These are phyloP conservation scores for Cubamyces sp. DNA, from an alignment of 768 basidiomycete genomes.

Conservation along the genomic window DNA sequence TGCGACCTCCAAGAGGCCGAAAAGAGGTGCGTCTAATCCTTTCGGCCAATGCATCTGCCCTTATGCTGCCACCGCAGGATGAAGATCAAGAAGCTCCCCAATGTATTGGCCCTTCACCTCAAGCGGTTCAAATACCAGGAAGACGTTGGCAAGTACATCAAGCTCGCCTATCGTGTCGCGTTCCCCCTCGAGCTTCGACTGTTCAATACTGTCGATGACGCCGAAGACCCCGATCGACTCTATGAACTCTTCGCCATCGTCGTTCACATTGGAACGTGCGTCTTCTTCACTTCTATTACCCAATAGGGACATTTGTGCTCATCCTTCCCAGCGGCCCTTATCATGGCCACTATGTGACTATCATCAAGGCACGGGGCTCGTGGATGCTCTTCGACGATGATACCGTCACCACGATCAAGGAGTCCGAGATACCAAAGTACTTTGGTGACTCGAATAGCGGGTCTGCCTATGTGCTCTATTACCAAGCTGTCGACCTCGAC, in stretches of 20 bases:
- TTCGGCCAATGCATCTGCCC: neutral
- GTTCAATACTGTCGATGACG: slow-evolving; percentile 96
- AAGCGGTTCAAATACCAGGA: slow-evolving; percentile 99
- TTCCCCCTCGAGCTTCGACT: slow-evolving; percentile 94
- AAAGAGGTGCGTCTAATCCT: slow-evolving; percentile 68
- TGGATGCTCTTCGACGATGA: slow-evolving; percentile 99
- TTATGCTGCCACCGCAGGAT: slow-evolving; percentile 57
- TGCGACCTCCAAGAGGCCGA: slow-evolving; percentile 98
- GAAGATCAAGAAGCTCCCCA: slow-evolving; percentile 98
- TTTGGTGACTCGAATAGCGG: slow-evolving; percentile 91
- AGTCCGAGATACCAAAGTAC: slow-evolving; percentile 89
- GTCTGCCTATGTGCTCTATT: slow-evolving; percentile 95
- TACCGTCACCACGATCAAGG: slow-evolving; percentile 84
- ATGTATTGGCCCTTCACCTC: slow-evolving; percentile 92
- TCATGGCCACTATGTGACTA: slow-evolving; percentile 97
- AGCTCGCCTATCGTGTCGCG: slow-evolving; percentile 94
- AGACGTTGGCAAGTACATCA: slow-evolving; percentile 86
- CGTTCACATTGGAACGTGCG: slow-evolving; percentile 96
- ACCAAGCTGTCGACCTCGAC: slow-evolving; percentile 91
- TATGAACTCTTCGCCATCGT: slow-evolving; percentile 97
- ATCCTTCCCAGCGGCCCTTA: slow-evolving; percentile 78
- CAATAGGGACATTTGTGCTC: neutral
- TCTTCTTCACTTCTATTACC: slow-evolving; percentile 12
- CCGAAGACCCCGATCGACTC: slow-evolving; percentile 86
- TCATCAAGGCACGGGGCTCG: slow-evolving; percentile 78